Evolutionary conservation across 1,284 basidiomycete species (phyloP).

Genomic region (Sporisorium scitamineum): DNA sequence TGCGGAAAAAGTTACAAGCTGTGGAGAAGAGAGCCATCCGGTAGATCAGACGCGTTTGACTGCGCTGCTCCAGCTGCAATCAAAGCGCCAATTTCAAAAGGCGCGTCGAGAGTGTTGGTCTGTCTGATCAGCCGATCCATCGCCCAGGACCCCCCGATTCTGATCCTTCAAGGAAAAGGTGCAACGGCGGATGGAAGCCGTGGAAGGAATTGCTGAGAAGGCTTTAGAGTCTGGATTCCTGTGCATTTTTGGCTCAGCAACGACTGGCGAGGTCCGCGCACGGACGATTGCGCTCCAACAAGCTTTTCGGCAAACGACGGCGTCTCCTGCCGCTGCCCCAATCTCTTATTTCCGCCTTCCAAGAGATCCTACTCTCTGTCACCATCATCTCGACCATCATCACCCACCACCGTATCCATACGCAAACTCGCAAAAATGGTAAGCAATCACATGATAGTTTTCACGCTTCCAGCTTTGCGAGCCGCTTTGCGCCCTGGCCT

Average conservation of each 20-base stretch:
- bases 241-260: slow-evolving; percentile 1
- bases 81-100: neutral
- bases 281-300: neutral
- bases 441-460: slow-evolving; percentile 32
- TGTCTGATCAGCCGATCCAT: slow-evolving; percentile 1
- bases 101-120: slow-evolving; percentile 15
- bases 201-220: slow-evolving; percentile 3
- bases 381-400: neutral
- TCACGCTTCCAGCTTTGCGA: slow-evolving; percentile 14
- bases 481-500: slow-evolving; percentile 7
- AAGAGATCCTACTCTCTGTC: neutral
- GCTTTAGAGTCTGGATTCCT: neutral
- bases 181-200: slow-evolving; percentile 1
- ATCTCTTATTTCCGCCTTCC: neutral
- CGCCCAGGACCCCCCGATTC: neutral
- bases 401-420: neutral
- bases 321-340: neutral
- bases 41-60: slow-evolving; percentile 8
- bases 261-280: neutral
- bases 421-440: slow-evolving; percentile 42
- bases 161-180: no score
- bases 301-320: slow-evolving; percentile 5
- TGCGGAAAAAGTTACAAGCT: neutral
- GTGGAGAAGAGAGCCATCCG: neutral
- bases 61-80: neutral